Evolutionary conservation across 2,329 filamentous ascomycete genomes (phyloP).

Genomic region (Venturia asperata): DNA sequence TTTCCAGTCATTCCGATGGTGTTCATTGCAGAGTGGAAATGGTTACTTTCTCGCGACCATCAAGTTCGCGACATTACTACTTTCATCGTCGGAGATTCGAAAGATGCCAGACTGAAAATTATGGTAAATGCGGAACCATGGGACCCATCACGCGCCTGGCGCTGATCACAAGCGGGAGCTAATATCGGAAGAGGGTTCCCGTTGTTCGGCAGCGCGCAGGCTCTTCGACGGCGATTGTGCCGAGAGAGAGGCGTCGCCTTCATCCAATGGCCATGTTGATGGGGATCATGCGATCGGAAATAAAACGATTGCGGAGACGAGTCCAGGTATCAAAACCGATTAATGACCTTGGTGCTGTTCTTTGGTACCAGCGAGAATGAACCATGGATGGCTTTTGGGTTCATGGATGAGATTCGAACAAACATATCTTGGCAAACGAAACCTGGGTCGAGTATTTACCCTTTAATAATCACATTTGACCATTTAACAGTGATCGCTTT

Average conservation of each 20-base stretch:
- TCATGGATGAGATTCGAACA: too few species aligned
- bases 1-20: background rate
- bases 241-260: background rate
- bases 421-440: too few species aligned
- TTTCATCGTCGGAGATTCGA: background rate
- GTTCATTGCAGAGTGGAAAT: background rate
- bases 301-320: background rate
- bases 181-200: background rate
- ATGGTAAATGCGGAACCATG: background rate
- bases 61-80: background rate
- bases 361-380: too few species aligned
- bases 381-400: too few species aligned
- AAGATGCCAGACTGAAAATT: background rate
- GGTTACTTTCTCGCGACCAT: background rate
- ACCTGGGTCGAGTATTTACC: too few species aligned
- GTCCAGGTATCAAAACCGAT: too few species aligned
- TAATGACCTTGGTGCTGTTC: too few species aligned
- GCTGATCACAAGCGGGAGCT: background rate
- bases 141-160: slow-evolving; percentile 9
- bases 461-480: too few species aligned
- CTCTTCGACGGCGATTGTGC: background rate
- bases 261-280: background rate
- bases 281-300: background rate
- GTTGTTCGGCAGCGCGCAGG: background rate
- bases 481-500: too few species aligned